Evolutionary conservation across 371 early-diverging fungal genomes (phyloP).

Genomic region (Mortierella sp.): DNA sequence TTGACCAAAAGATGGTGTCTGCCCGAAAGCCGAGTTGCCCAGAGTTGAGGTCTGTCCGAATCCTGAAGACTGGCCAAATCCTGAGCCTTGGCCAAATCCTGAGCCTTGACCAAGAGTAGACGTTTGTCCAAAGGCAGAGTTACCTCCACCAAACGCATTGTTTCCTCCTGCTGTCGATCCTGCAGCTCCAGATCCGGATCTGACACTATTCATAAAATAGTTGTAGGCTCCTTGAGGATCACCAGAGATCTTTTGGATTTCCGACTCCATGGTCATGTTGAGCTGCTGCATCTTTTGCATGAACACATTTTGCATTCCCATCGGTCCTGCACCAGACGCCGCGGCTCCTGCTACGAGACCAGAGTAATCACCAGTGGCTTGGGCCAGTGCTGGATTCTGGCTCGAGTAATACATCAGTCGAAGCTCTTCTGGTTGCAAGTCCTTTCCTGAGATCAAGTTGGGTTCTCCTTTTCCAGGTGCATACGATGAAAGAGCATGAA

Average conservation of each 20-base stretch:
- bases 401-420: constrained; percentile 61
- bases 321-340: constrained; percentile 28
- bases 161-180: constrained; percentile 18
- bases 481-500: constrained; percentile 63
- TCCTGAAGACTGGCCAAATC: too few relatives aligned
- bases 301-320: constrained; percentile 33
- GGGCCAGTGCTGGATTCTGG: constrained; percentile 19
- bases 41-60: too few relatives aligned
- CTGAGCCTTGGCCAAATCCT: too few relatives aligned
- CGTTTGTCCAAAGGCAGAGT: constrained; percentile 22
- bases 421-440: constrained; percentile 68
- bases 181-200: constrained; percentile 10
- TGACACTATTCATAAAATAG: constrained; percentile 35
- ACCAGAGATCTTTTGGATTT: constrained; percentile 27
- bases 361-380: constrained; percentile 36
- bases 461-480: constrained; percentile 75
- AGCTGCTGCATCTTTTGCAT: constrained; percentile 42
- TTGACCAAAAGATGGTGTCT: too few relatives aligned
- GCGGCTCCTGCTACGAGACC: constrained; percentile 27
- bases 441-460: constrained; percentile 67
- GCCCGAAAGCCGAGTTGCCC: too few relatives aligned
- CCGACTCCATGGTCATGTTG: constrained; percentile 22
- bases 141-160: constrained; percentile 7
- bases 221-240: constrained; percentile 30
- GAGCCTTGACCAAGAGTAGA: constrained; percentile 8